Evolutionary conservation across 345 rosid species (phyloP), one percentile per base, ranked within the genome.

Genomic region (Crucihimalaya himalaica): DNA sequence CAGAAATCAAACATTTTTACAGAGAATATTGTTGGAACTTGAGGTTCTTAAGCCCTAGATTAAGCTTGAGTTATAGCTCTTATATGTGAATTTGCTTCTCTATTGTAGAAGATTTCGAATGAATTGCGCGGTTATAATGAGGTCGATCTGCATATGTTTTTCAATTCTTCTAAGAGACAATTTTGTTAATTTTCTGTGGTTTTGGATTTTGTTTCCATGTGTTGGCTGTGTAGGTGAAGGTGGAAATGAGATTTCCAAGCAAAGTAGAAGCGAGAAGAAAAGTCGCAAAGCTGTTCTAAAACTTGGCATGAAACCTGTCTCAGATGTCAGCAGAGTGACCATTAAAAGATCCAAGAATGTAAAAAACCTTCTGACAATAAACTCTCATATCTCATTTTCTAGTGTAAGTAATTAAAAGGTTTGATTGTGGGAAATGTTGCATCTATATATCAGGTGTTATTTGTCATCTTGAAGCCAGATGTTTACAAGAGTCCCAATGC

Each of bases 211-310:
- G 16, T 42, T 5, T 14, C 6, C 20, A 5, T 25, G 34, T 47
- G 25, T 46, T 13, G 64, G 13, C 11, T 23, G 52, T 53, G 19
- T 31, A 72, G 73, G 59, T 48, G 71, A 50, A 68, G 93, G 86
- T 72, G 86, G 81, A 6, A 80, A 84, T 81, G 94, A 87, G 64
- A 73, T 81, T 56, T 91, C 90, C 0, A 91, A 87, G 81, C 97
- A 87, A 74, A 89, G 95, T 73, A 83, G 93, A 78, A 91, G 95
- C 77, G 97, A 91, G 82, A 91, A 91, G 87, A 91, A 87, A 79
- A 87, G 90, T 66, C 85, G 95, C 18, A 91, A 91, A 79, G 94
- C 92, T 15, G 86, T 88, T 83, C 52, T 87, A 78, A 88, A 87
- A 84, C 82, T 91, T 25, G 92, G 92, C 21, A 91, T 88, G 97